Percentiles rank a stretch among this genome's conserved stretches.
phyloP scores from a whole-genome alignment of 129 eudicot genomes.

The Saposhnikovia divaricata region DNA sequence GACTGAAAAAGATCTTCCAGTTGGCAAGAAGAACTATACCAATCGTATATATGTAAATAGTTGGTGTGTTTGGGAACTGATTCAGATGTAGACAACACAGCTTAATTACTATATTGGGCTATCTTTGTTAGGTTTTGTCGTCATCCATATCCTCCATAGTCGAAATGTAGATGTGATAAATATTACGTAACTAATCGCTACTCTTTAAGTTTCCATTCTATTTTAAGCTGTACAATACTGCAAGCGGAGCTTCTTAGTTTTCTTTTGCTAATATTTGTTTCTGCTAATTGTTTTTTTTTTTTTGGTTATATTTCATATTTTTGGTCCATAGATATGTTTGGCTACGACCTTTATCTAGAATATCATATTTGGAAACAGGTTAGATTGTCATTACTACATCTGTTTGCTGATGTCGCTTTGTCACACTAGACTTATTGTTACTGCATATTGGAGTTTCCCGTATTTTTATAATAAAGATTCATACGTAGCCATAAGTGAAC shows the following conservation, averaged over 20 bases:
- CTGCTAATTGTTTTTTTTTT: too few relatives aligned
- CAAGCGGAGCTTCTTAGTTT: too few relatives aligned
- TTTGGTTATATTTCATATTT: too few relatives aligned
- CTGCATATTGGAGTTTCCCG: background rate
- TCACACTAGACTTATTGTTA: background rate
- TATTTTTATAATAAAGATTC: background rate
- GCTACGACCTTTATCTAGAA: background rate
- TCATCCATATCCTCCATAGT: too few relatives aligned
- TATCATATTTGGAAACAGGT: background rate
- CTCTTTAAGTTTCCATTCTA: too few relatives aligned
- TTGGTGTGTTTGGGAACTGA: background rate
- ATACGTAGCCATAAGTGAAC: background rate
- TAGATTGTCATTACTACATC: background rate
- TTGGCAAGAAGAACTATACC: background rate
- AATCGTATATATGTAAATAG: background rate
- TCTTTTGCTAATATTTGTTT: too few relatives aligned
- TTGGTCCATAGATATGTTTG: background rate
- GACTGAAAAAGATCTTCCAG: background rate
- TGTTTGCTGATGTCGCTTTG: background rate
- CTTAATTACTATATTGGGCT: background rate
- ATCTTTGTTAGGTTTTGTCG: background rate
- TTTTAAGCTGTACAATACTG: background rate
- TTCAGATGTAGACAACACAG: background rate
- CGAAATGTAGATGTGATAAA: too few relatives aligned
- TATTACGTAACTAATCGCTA: too few relatives aligned